These are phyloP conservation scores for Podospora australis DNA, from an alignment of 495 filamentous ascomycete genomes.

Conservation along the genomic window DNA sequence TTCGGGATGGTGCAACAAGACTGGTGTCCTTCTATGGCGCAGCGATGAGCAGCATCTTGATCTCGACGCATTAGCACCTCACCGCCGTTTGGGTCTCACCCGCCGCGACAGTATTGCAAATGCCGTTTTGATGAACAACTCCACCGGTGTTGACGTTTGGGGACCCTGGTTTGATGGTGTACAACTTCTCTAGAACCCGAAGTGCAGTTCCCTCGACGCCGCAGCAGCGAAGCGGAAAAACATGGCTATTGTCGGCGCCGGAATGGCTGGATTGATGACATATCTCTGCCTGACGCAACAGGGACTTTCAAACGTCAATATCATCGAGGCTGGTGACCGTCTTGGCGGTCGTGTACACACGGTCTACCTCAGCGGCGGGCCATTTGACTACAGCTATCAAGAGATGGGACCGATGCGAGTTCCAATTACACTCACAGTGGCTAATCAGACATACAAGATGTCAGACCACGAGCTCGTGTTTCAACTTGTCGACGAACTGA, in stretches of 20 bases:
- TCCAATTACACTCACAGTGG: slow-evolving; percentile 44
- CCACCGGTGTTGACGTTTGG: slow-evolving; percentile 47
- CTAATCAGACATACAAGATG: slow-evolving; percentile 51
- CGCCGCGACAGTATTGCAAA: neutral
- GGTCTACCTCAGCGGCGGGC: slow-evolving; percentile 52
- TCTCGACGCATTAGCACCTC: neutral
- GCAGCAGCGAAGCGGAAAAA: slow-evolving; percentile 47
- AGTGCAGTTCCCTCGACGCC: slow-evolving; percentile 45
- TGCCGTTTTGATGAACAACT: slow-evolving; percentile 39
- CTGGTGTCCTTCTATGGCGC: slow-evolving; percentile 33
- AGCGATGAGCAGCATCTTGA: slow-evolving; percentile 31
- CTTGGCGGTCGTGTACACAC: slow-evolving; percentile 54
- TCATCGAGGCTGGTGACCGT: slow-evolving; percentile 34
- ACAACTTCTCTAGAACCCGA: slow-evolving; percentile 49
- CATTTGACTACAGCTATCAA: slow-evolving; percentile 64
- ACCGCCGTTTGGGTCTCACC: neutral
- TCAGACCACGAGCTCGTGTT: slow-evolving; percentile 58
- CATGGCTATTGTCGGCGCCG: slow-evolving; percentile 60
- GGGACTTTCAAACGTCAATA: slow-evolving; percentile 32
- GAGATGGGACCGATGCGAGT: slow-evolving; percentile 73
- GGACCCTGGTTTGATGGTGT: slow-evolving; percentile 70
- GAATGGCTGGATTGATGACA: slow-evolving; percentile 64
- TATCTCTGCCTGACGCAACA: slow-evolving; percentile 35
- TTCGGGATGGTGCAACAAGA: slow-evolving; percentile 39
- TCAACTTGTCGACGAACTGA: slow-evolving; percentile 53